A percentile compares a stretch with the other conserved stretches of the same genome.
Conservation (phyloP, 163 green algal species). For the Picocystis sp. region DNA sequence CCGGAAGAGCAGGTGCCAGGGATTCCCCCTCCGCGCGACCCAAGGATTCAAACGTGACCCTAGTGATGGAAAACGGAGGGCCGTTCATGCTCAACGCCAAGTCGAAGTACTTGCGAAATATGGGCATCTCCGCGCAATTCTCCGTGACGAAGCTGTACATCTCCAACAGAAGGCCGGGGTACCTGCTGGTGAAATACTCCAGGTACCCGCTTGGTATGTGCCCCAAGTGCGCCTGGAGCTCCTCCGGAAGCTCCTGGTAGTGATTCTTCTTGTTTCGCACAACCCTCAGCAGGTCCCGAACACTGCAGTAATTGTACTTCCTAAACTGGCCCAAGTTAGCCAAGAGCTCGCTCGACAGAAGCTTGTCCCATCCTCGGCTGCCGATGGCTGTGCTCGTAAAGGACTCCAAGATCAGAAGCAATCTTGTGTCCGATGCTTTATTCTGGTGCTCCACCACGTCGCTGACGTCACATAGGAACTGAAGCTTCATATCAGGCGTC, state of each 20-base stretch:
- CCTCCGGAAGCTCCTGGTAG: constrained; percentile 72
- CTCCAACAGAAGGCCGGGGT: constrained; percentile 61
- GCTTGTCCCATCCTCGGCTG: constrained; percentile 41
- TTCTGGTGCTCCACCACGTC: constrained; percentile 82
- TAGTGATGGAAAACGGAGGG: too few relatives aligned
- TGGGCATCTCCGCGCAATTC: constrained; percentile 40
- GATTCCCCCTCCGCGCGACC: background rate
- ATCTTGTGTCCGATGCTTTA: constrained; percentile 23
- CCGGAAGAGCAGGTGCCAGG: background rate
- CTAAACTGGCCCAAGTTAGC: constrained; percentile 61
- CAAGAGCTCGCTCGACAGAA: constrained; percentile 47
- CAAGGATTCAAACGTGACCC: too few relatives aligned
- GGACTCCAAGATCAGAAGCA: constrained; percentile 19
- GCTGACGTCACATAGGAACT: constrained; percentile 76
- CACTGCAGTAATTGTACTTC: constrained; percentile 48
- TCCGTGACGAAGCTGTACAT: constrained; percentile 57
- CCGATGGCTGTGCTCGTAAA: constrained; percentile 2
- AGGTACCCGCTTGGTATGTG: constrained; percentile 16
- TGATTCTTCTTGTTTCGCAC: constrained; percentile 96
- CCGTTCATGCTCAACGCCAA: too few relatives aligned
- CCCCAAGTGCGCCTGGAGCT: constrained; percentile 33
- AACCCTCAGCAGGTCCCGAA: constrained; percentile 88
- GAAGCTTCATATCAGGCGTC: constrained; percentile 43
- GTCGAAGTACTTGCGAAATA: constrained; percentile 48
- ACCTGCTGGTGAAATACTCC: constrained; percentile 55